These are phyloP conservation scores for Gliomastix tumulicola DNA, from an alignment of 2,329 filamentous ascomycete species.

Conservation along the genomic window DNA sequence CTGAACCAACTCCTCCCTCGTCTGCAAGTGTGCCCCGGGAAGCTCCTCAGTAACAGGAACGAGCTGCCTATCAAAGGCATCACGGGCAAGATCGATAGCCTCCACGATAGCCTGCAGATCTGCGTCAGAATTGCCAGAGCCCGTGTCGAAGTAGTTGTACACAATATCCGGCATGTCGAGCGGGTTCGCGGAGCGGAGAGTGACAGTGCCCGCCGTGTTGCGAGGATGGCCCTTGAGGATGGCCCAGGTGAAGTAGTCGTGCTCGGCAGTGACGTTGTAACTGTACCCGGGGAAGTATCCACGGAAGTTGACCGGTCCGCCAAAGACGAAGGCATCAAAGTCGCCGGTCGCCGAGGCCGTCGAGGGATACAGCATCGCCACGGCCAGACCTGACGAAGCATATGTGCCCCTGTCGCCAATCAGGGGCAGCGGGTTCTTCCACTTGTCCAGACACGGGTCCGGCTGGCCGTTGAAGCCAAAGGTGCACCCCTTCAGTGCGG, in stretches of 20 bases:
- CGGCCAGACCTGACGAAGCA: too few relatives aligned
- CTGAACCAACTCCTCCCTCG: slow-evolving; percentile 9
- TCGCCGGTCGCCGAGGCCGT: slow-evolving; percentile 23
- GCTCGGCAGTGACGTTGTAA: slow-evolving; percentile 32
- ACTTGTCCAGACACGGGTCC: slow-evolving; percentile 28
- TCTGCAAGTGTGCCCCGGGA: slow-evolving; percentile 9
- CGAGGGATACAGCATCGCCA: slow-evolving; percentile 28
- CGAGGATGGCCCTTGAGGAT: slow-evolving; percentile 54
- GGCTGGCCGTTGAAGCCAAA: slow-evolving; percentile 16
- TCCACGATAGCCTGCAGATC: slow-evolving; percentile 46
- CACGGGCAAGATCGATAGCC: slow-evolving; percentile 40
- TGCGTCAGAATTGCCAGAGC: slow-evolving; percentile 32
- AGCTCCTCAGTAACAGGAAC: slow-evolving; percentile 12
- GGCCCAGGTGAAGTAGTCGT: slow-evolving; percentile 31
- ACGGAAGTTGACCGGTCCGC: slow-evolving; percentile 46
- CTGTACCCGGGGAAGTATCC: slow-evolving; percentile 53
- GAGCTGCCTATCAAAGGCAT: slow-evolving; percentile 19
- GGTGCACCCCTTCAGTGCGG: slow-evolving; percentile 19
- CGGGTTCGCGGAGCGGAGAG: slow-evolving; percentile 50
- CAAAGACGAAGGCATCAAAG: slow-evolving; percentile 47
- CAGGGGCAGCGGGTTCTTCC: slow-evolving; percentile 17
- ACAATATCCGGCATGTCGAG: slow-evolving; percentile 53
- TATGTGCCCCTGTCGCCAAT: slow-evolving; percentile 21
- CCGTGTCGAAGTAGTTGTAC: slow-evolving; percentile 50
- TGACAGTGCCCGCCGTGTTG: slow-evolving; percentile 55